phyloP scores from a whole-genome alignment of 306 rosid genomes.

The Oemleria cerasiformis region DNA sequence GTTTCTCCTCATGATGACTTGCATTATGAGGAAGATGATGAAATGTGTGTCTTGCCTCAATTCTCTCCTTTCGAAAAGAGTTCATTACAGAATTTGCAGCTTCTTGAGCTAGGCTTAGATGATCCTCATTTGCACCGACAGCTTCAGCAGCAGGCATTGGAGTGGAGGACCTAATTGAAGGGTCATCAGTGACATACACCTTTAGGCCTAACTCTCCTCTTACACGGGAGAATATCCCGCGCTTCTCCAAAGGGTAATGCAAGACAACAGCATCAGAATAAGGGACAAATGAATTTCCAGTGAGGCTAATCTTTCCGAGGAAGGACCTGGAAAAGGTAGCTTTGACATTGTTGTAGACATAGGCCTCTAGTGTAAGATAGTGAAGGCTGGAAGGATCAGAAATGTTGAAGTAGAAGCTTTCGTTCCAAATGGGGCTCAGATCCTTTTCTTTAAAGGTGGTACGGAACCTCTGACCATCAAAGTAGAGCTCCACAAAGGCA shows the following conservation, averaged over 20 bases:
- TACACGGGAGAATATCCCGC: conserved; percentile 66
- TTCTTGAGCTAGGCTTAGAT: conserved; percentile 26
- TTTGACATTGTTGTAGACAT: conserved; percentile 48
- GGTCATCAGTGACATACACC: conserved; percentile 58
- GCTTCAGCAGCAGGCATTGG: conserved; percentile 42
- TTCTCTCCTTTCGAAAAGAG: conserved; percentile 27
- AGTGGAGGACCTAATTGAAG: conserved; percentile 51
- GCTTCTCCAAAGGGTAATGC: conserved; percentile 80
- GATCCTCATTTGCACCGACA: conserved; percentile 17
- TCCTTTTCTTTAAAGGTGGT: conserved; percentile 70
- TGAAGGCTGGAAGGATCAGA: conserved; percentile 75
- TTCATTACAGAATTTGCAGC: conserved; percentile 18
- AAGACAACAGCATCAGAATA: conserved; percentile 73
- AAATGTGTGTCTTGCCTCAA: conserved; percentile 51
- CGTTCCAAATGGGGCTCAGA: conserved; percentile 84
- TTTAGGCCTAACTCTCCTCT: conserved; percentile 84
- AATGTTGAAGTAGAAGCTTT: conserved; percentile 74
- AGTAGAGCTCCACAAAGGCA: conserved; percentile 71
- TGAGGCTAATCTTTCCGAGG: conserved; percentile 67
- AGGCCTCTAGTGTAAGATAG: conserved; percentile 63
- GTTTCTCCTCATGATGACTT: conserved; percentile 30
- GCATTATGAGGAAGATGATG: conserved; percentile 61
- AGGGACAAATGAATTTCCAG: conserved; percentile 78
- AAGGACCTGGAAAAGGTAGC: conserved; percentile 55
- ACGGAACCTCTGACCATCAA: conserved; percentile 75